phyloP scores from a whole-genome alignment of 2,329 filamentous ascomycete species.

The Apiospora saccharicola region DNA sequence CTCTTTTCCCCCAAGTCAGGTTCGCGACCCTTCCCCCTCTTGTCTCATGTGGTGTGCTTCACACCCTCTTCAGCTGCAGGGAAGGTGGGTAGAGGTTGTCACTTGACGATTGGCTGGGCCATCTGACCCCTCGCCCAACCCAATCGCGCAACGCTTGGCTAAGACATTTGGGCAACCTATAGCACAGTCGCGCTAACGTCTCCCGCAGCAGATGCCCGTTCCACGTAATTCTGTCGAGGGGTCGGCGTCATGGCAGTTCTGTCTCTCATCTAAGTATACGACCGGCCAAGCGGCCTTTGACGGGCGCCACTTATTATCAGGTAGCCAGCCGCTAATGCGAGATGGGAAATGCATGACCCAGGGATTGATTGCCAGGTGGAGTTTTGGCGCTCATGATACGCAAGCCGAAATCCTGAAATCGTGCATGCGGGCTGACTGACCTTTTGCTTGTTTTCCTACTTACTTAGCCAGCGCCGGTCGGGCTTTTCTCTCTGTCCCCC shows the following conservation, averaged over 20 bases:
- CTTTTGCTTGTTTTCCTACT: not conserved
- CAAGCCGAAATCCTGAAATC: not conserved
- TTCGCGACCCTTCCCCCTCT: not conserved
- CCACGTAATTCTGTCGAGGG: not conserved
- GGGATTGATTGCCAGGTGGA: too few species aligned
- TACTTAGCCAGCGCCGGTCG: not conserved
- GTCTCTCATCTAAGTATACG: not conserved
- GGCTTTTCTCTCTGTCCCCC: not conserved
- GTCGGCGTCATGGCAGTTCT: not conserved
- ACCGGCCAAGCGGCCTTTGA: not conserved
- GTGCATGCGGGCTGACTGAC: slow-evolving; percentile 3
- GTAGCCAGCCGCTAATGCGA: slow-evolving; percentile 4
- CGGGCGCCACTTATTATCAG: not conserved
- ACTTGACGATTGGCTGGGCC: slow-evolving; percentile 20
- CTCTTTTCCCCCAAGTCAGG: not conserved
- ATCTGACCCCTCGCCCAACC: slow-evolving; percentile 16
- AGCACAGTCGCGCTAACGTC: not conserved
- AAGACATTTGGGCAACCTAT: slow-evolving; percentile 14
- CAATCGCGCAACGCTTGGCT: slow-evolving; percentile 4
- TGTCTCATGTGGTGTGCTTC: slow-evolving; percentile 22
- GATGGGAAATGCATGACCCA: slow-evolving; percentile 6
- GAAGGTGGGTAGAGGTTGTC: slow-evolving; percentile 8
- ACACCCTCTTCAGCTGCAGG: slow-evolving; percentile 2
- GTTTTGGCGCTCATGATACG: not conserved
- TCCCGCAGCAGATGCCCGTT: slow-evolving; percentile 8